Evolutionary conservation across 495 filamentous ascomycete genomes (phyloP).

Genomic region (Glonium stellatum): DNA sequence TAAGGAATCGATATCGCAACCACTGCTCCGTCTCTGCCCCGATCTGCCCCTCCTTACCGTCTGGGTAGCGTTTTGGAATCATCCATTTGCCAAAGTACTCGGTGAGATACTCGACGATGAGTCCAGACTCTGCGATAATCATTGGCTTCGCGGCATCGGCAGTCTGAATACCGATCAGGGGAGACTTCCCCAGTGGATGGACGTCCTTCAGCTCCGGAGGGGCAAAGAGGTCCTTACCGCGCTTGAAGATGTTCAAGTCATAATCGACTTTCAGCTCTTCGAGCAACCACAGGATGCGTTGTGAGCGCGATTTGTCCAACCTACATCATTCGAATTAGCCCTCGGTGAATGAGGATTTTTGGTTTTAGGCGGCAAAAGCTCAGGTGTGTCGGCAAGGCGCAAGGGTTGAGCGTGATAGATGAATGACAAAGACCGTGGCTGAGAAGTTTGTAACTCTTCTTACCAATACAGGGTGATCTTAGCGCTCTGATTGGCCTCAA

Average conservation of each 20-base stretch:
- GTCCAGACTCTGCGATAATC: slow-evolving; percentile 71
- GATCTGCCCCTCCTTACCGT: slow-evolving; percentile 48
- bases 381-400: not conserved
- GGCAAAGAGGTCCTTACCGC: slow-evolving; percentile 53
- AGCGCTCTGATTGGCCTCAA: slow-evolving; percentile 35
- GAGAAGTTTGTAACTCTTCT: slow-evolving; percentile 12
- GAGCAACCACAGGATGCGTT: slow-evolving; percentile 83
- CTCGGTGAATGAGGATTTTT: not conserved
- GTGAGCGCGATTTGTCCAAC: slow-evolving; percentile 72
- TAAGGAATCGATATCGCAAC: slow-evolving; percentile 66
- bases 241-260: slow-evolving; percentile 67
- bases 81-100: slow-evolving; percentile 63
- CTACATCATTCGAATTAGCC: slow-evolving; percentile 36
- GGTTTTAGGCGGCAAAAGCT: not conserved
- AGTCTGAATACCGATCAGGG: slow-evolving; percentile 56
- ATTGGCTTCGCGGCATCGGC: slow-evolving; percentile 44
- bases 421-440: not conserved
- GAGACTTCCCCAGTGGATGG: slow-evolving; percentile 81
- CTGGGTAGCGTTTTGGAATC: slow-evolving; percentile 55
- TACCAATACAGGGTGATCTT: slow-evolving; percentile 76
- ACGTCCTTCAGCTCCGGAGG: slow-evolving; percentile 65
- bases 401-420: not conserved
- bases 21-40: slow-evolving; percentile 69
- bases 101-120: slow-evolving; percentile 72
- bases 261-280: slow-evolving; percentile 77